Base-by-base conservation (phyloP, 2,329 filamentous ascomycete genomes). In the Pseudogymnoascus sp. region DNA sequence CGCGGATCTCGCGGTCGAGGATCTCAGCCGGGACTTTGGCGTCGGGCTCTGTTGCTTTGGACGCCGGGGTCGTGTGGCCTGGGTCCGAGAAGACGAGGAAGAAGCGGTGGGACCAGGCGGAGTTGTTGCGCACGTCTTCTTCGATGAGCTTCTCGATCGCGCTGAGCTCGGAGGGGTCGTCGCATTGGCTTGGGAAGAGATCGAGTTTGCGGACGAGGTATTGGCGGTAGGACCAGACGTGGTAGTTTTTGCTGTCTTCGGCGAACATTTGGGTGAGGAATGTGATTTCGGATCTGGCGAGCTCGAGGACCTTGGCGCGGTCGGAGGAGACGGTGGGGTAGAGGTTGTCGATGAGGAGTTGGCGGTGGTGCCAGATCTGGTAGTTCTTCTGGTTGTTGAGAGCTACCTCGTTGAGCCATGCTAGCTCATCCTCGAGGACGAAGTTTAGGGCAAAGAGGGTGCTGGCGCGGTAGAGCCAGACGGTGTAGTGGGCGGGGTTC, bases 401-500 rank as follows among this genome's bases (percentile, higher is more conserved):
- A 9, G 93, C 90, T 28, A 94, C 86, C 9, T 85, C 79, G 75
- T 97, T 95, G 60, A 99, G 81, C 92, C 93, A 99, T 45, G 79
- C 78, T 55, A 97, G 80, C 75, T 99, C 94, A 2, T 66, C 62
- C 5, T 41, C 14, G 2, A 73, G 63, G 9, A 67, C 63, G 6
- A 60, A 66, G 16, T 65, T 64, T 25, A 96, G 79, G 2, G 84
- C 80, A 66, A 88, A 83, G 58, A 97, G 77, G 61, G 88, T 89
- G 71, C 88, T 85, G 68, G 92, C 91, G 65, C 94, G 89, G 79
- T 96, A 99, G 22, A 97, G 85, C 94, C 94, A 99, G 65, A 97
- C 93, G 14, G 94, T 99, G 78, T 99, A 99, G 78, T 99, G 94
- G 0, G 94, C 92, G 14, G 94, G 90, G 75, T 99, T 99, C 83